Conservation (phyloP, 495 filamentous ascomycete genomes). For the Penicillium argentinense region DNA sequence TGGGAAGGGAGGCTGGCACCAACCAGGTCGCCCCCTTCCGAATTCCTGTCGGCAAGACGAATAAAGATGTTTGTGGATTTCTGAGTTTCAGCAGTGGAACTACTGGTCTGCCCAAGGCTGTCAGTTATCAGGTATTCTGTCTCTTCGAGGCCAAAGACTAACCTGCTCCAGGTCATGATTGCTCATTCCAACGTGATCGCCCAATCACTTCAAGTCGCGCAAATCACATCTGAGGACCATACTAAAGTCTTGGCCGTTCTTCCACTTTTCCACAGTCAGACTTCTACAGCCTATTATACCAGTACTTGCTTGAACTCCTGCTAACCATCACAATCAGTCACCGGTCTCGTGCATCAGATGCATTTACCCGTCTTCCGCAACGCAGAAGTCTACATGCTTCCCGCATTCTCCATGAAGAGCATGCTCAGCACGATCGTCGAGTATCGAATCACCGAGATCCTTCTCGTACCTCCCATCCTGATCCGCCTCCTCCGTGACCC, state of each 20-base stretch:
- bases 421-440: conserved; percentile 55
- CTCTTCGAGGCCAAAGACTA: background rate
- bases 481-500: conserved; percentile 66
- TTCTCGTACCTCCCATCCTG: conserved; percentile 69
- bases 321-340: conserved; percentile 25
- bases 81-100: conserved; percentile 53
- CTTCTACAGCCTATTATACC: background rate
- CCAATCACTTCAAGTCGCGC: conserved; percentile 56
- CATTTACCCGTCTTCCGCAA: conserved; percentile 60
- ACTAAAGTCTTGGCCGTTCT: conserved; percentile 53
- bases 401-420: conserved; percentile 53
- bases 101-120: conserved; percentile 31
- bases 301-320: background rate
- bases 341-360: conserved; percentile 59
- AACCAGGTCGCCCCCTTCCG: conserved; percentile 41
- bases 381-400: conserved; percentile 58
- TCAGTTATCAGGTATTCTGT: conserved; percentile 10
- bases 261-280: conserved; percentile 51
- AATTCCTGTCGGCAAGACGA: conserved; percentile 49
- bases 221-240: conserved; percentile 45
- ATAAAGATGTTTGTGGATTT: conserved; percentile 55
- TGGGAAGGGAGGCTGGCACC: conserved; percentile 38
- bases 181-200: conserved; percentile 63
- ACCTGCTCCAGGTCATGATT: conserved; percentile 51
- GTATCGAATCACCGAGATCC: conserved; percentile 56